phyloP scores from a whole-genome alignment of 176 grass and related monocot species.

The Oryza officinalis region DNA sequence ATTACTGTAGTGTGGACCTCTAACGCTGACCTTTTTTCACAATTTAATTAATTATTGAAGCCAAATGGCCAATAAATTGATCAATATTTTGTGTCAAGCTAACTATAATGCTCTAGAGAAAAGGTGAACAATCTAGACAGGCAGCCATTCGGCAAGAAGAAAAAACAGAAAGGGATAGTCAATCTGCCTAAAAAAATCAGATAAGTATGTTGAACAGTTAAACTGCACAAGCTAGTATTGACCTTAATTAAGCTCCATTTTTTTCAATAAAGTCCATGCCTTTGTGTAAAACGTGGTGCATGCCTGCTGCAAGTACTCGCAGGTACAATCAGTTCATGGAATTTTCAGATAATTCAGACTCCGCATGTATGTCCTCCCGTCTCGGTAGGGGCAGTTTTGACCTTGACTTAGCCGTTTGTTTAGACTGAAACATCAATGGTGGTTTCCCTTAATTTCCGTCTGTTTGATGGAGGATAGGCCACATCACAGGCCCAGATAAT shows the following conservation, averaged over 20 bases:
- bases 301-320: neutral
- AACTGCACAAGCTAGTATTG: neutral
- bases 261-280: neutral
- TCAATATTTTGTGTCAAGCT: neutral
- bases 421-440: slow-evolving; percentile 26
- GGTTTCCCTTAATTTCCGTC: neutral
- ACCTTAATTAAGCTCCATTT: neutral
- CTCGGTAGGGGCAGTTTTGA: neutral
- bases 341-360: neutral
- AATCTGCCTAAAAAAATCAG: neutral
- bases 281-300: neutral
- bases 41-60: neutral
- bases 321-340: neutral
- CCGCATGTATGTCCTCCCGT: neutral
- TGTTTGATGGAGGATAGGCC: neutral
- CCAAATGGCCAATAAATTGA: neutral
- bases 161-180: neutral
- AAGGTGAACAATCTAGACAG: neutral
- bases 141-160: neutral
- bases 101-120: neutral
- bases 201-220: neutral
- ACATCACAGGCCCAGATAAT: neutral
- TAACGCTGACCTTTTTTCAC: neutral
- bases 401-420: neutral
- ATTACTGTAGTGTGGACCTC: neutral